phyloP scores from a whole-genome alignment of 352 stramenopile genomes.

The Peronospora tabacina region DNA sequence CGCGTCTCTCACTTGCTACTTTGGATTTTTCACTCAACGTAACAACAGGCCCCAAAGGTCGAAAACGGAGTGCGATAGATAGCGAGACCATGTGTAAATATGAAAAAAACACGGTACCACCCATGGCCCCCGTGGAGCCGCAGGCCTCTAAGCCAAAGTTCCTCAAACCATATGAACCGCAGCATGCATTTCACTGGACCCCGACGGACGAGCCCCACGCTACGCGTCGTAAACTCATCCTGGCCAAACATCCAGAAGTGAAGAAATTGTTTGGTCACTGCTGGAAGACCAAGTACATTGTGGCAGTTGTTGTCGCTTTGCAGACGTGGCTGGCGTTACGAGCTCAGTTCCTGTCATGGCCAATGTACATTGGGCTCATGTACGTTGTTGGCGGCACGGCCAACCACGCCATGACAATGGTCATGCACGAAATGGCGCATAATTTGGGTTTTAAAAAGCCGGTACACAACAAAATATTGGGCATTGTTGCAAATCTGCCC shows the following conservation, averaged over 20 bases:
- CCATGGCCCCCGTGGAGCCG: constrained; percentile 34
- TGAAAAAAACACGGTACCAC: constrained; percentile 32
- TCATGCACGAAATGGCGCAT: constrained; percentile 95
- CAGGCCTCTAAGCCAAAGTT: constrained; percentile 35
- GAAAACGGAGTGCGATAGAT: too few relatives aligned
- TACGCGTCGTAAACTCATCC: constrained; percentile 73
- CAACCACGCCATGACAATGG: constrained; percentile 93
- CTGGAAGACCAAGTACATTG: constrained; percentile 85
- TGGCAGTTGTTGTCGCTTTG: constrained; percentile 56
- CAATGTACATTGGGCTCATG: constrained; percentile 41
- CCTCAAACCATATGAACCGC: constrained; percentile 15
- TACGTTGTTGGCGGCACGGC: constrained; percentile 89
- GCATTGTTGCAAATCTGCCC: constrained; percentile 91
- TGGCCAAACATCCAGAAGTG: constrained; percentile 85
- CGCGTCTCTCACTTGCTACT: too few relatives aligned
- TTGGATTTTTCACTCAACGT: too few relatives aligned
- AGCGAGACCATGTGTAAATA: constrained; percentile 54
- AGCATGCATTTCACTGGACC: constrained; percentile 79
- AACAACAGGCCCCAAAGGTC: too few relatives aligned
- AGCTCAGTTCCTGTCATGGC: constrained; percentile 59
- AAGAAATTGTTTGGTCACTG: constrained; percentile 86
- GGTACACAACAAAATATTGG: constrained; percentile 85
- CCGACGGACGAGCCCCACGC: constrained; percentile 83
- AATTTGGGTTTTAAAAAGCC: constrained; percentile 92
- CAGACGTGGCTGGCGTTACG: constrained; percentile 79